These are phyloP conservation scores for Eucommia ulmoides DNA, from an alignment of 257 asterid genomes.

Conservation along the genomic window DNA sequence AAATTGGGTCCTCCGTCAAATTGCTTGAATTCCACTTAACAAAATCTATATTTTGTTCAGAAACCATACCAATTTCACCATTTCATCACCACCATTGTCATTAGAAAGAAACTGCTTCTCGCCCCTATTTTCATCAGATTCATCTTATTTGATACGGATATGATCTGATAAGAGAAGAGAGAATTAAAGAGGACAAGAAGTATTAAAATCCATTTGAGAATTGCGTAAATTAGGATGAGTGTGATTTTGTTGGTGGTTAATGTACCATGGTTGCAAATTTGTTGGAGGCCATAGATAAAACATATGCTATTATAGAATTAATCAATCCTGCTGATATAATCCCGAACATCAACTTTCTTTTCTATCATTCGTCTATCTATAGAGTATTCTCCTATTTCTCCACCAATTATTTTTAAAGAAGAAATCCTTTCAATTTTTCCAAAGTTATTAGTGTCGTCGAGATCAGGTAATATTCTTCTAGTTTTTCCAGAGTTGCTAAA, in stretches of 20 bases:
- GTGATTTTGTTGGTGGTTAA: conserved; percentile 60
- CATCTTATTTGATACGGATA: conserved; percentile 6
- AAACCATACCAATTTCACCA: conserved; percentile 11
- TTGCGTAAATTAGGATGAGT: conserved; percentile 60
- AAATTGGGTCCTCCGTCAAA: conserved; percentile 32
- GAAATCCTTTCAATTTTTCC: too few relatives aligned
- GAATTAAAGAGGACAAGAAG: conserved; percentile 62
- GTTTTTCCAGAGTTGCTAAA: too few relatives aligned
- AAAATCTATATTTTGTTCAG: conserved; percentile 12
- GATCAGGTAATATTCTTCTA: too few relatives aligned
- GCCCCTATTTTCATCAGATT: background rate
- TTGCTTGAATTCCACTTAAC: conserved; percentile 17
- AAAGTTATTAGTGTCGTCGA: too few relatives aligned
- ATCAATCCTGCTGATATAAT: too few relatives aligned
- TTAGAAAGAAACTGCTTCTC: conserved; percentile 16
- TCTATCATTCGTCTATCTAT: too few relatives aligned
- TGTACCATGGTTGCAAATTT: conserved; percentile 79
- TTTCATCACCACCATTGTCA: conserved; percentile 7
- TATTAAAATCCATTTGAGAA: conserved; percentile 78
- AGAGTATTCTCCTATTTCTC: too few relatives aligned
- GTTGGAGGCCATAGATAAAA: conserved; percentile 66
- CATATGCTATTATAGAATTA: too few relatives aligned
- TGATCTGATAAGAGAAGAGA: conserved; percentile 60
- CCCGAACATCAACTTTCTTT: too few relatives aligned
- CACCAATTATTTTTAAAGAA: too few relatives aligned